These are phyloP conservation scores for Fusarium verticillioides DNA, from an alignment of 2,329 filamentous ascomycete genomes.

Conservation along the genomic window DNA sequence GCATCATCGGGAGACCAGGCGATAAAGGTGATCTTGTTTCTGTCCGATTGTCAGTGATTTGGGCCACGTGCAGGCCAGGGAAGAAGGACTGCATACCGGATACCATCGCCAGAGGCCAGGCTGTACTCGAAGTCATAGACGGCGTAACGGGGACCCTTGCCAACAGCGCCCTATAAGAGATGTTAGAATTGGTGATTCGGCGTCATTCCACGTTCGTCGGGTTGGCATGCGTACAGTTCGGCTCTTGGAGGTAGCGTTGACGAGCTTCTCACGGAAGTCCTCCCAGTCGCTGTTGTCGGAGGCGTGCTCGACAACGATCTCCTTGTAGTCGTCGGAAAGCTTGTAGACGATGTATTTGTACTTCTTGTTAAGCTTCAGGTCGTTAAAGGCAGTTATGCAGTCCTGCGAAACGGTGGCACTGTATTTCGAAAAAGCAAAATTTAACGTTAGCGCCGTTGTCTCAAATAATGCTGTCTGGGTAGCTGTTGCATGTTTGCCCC, in stretches of 20 bases:
- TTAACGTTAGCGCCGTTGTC: conserved; percentile 41
- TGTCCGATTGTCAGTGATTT: conserved; percentile 48
- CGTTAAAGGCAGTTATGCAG: conserved; percentile 78
- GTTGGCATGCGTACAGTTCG: conserved; percentile 63
- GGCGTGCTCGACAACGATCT: conserved; percentile 83
- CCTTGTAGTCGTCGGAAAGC: conserved; percentile 83
- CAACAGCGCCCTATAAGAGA: conserved; percentile 61
- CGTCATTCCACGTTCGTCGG: neutral
- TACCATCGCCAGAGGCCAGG: conserved; percentile 76
- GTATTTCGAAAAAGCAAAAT: conserved; percentile 30
- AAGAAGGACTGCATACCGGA: conserved; percentile 62
- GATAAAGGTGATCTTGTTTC: conserved; percentile 83
- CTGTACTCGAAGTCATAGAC: conserved; percentile 88
- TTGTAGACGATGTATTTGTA: conserved; percentile 91
- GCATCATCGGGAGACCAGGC: conserved; percentile 87
- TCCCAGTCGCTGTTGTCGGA: conserved; percentile 76
- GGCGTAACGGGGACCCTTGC: conserved; percentile 82
- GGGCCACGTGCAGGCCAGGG: conserved; percentile 4
- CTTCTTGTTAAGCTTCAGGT: conserved; percentile 84
- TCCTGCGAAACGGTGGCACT: conserved; percentile 79
- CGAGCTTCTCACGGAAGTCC: conserved; percentile 78
- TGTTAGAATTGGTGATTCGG: conserved; percentile 16
- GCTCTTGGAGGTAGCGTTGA: conserved; percentile 78
- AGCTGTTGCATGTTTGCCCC: conserved; percentile 36
- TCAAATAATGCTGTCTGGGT: conserved; percentile 12